Conservation (phyloP, 768 basidiomycete genomes). For the Paxillus involutus region DNA sequence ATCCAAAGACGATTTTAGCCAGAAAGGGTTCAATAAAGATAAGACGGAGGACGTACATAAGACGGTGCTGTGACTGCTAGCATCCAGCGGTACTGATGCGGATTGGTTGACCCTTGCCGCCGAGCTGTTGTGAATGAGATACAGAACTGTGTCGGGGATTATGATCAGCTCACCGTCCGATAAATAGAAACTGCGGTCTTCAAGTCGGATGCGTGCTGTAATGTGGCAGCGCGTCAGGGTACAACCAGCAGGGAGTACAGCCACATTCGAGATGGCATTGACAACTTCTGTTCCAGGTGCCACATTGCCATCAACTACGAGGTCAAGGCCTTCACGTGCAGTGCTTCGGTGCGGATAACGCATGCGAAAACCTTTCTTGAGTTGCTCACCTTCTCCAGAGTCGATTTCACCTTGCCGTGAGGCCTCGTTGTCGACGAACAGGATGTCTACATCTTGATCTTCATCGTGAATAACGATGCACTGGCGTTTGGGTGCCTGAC, state of each 20-base stretch:
- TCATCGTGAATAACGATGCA: constrained; percentile 38
- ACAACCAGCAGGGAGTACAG: constrained; percentile 13
- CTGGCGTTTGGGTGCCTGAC: constrained; percentile 41
- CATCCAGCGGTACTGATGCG: constrained; percentile 49
- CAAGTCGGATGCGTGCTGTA: constrained; percentile 39
- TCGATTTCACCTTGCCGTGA: neutral
- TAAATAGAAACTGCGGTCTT: constrained; percentile 46
- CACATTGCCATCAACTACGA: constrained; percentile 11
- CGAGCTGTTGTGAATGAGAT: constrained; percentile 30
- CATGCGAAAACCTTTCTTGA: constrained; percentile 34
- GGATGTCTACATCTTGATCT: constrained; percentile 35
- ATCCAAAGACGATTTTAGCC: constrained; percentile 40
- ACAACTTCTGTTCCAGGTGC: neutral
- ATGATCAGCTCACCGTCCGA: constrained; percentile 33
- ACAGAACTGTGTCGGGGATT: neutral
- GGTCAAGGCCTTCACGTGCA: constrained; percentile 38
- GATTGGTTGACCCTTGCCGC: constrained; percentile 21
- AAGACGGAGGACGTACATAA: constrained; percentile 36
- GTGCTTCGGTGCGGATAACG: constrained; percentile 40
- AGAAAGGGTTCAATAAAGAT: constrained; percentile 37
- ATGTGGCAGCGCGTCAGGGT: constrained; percentile 45
- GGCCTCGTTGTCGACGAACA: constrained; percentile 8
- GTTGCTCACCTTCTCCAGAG: neutral
- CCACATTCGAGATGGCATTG: neutral
- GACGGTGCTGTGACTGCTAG: constrained; percentile 44